Base-by-base conservation (phyloP, 768 basidiomycete species). In the Bullera alba region DNA sequence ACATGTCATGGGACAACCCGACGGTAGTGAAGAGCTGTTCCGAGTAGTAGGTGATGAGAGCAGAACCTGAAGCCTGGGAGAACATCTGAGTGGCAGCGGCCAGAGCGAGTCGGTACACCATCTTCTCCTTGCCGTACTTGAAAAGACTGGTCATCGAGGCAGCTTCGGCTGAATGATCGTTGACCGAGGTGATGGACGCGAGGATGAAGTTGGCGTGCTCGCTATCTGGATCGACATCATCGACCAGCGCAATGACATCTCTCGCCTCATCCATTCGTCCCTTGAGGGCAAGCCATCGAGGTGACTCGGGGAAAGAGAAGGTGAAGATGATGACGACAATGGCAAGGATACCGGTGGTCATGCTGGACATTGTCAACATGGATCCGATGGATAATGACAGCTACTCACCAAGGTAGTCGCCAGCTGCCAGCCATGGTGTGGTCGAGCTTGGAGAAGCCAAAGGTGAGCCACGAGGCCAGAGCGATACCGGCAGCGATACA, bases 261-360 rank as follows among this genome's bases (percentile, higher is more conserved):
- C 53, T 29, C 17, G 59, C 59, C 19, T 54, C 51, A 5, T 60
- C 59, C 14, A 32, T 26, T 21, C 52, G 42, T 2, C 55, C 55
- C 26, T 72, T 70, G 50, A 73, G 70, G 50, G 74, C 71, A 34
- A 72, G 53, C 71, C 69, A 75, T 35, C 72, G 61, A 2, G 70
- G 70, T 3, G 61, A 64, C 41, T 67, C 67, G 34, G 57, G 57
- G 42, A 54, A 58, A 7, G 49, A 51, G 23, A 54, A 51, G 12
- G 53, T 54, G 44, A 51, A 54, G 4, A 32, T 26, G 12, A 52
- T 32, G 23, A 59, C 50, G 10, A 59, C 50, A 34, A 58, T 32
- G 0, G 57, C 53, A 19, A 58, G 44, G n/a, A 54, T 50, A 42
- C 57, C 57, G 28, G 57, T 54, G 29, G 48, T 58, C 50, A 58